A percentile compares a stretch with the other conserved stretches of the same genome.
Evolutionary conservation across 345 rosid genomes (phyloP).

Genomic region (Lepidium didymum): DNA sequence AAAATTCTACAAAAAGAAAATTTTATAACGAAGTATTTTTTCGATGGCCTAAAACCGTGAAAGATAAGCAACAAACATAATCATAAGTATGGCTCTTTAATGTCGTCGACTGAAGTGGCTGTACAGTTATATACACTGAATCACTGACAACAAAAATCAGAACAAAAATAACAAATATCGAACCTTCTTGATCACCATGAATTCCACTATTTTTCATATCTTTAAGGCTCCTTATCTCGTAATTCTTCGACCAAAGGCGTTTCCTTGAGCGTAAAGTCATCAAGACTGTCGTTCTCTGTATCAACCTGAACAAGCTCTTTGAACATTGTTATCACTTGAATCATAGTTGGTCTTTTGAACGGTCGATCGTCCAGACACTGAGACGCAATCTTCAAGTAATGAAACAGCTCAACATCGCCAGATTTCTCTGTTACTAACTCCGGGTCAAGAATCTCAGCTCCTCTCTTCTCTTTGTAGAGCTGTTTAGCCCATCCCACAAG

Average conservation of each 20-base stretch:
- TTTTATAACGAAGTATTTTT: constrained; percentile 2
- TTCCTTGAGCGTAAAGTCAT: constrained; percentile 25
- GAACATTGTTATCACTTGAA: constrained; percentile 68
- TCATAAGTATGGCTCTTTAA: neutral
- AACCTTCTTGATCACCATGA: neutral
- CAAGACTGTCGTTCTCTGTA: constrained; percentile 44
- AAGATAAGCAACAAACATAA: neutral
- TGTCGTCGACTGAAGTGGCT: neutral
- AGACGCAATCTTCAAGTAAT: constrained; percentile 61
- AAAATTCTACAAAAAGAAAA: neutral
- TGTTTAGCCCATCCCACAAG: constrained; percentile 97
- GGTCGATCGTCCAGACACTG: constrained; percentile 78
- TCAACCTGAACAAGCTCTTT: constrained; percentile 64
- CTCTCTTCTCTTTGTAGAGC: constrained; percentile 50
- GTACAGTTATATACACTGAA: constrained; percentile 5
- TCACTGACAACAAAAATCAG: neutral
- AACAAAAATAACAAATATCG: neutral
- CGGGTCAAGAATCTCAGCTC: constrained; percentile 72
- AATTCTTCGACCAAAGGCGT: constrained; percentile 25
- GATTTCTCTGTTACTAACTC: constrained; percentile 59
- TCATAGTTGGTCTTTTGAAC: constrained; percentile 69
- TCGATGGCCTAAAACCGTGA: neutral
- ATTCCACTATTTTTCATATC: neutral
- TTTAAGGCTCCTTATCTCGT: constrained; percentile 11
- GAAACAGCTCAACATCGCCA: constrained; percentile 57